Evolutionary conservation across 2,329 filamentous ascomycete genomes (phyloP).

Genomic region (Colletotrichum acutatum): DNA sequence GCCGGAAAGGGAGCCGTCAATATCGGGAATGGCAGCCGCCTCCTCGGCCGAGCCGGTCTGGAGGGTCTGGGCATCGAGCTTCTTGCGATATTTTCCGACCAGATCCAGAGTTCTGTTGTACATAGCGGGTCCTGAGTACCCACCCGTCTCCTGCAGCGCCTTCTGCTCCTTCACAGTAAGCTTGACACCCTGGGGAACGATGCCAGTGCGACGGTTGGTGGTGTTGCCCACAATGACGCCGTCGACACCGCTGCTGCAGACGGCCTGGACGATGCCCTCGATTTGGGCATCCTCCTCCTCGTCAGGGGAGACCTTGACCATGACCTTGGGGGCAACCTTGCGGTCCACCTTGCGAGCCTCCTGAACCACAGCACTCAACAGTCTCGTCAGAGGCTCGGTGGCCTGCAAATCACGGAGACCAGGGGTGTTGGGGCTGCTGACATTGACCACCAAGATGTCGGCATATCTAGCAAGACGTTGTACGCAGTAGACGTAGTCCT

Average conservation of each 20-base stretch:
- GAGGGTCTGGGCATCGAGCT: constrained; percentile 67
- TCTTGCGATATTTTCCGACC: constrained; percentile 80
- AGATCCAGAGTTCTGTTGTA: constrained; percentile 83
- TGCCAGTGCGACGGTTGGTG: constrained; percentile 81
- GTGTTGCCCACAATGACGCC: constrained; percentile 98
- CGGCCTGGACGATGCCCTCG: constrained; percentile 86
- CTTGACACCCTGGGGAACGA: constrained; percentile 74
- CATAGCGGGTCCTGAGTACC: constrained; percentile 91
- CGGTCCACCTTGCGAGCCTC: constrained; percentile 78
- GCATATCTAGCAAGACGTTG: constrained; percentile 85
- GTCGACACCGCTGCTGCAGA: constrained; percentile 86
- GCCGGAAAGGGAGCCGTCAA: constrained; percentile 46
- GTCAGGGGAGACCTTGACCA: constrained; percentile 98
- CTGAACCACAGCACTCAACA: constrained; percentile 84
- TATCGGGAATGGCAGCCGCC: constrained; percentile 42
- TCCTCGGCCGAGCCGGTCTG: constrained; percentile 46
- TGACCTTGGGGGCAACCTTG: constrained; percentile 81
- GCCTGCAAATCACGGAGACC: constrained; percentile 90
- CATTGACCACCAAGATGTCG: constrained; percentile 97
- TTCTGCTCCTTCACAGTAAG: constrained; percentile 75
- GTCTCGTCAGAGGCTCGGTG: constrained; percentile 81
- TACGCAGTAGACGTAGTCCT: constrained; percentile 91
- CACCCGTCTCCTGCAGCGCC: constrained; percentile 81
- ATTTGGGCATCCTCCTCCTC: constrained; percentile 89
- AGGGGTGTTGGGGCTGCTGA: constrained; percentile 95